phyloP scores from a whole-genome alignment of 371 early-diverging fungal genomes.

The Vittaforma corneae region DNA sequence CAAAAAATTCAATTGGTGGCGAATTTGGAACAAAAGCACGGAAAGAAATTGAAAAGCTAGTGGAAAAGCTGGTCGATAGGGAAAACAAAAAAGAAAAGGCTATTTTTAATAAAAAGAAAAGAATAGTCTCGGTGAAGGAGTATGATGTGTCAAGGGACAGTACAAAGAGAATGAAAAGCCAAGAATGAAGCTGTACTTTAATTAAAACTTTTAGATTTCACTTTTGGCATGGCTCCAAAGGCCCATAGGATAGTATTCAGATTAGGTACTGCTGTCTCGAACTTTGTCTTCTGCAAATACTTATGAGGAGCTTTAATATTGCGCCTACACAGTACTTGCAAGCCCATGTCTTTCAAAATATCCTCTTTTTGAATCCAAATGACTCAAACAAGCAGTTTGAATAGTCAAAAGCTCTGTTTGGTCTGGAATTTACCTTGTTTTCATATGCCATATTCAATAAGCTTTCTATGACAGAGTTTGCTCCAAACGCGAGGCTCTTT shows the following conservation, averaged over 20 bases:
- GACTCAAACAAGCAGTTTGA: slow-evolving; percentile 32
- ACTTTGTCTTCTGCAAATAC: too few species aligned
- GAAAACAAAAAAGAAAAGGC: slow-evolving; percentile 11
- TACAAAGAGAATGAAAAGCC: not conserved
- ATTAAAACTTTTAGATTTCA: too few species aligned
- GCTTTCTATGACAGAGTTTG: slow-evolving; percentile 19
- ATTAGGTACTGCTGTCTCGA: too few species aligned
- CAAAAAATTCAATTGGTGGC: slow-evolving; percentile 6
- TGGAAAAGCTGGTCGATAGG: slow-evolving; percentile 25
- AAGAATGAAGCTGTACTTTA: too few species aligned
- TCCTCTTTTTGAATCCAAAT: slow-evolving; percentile 9
- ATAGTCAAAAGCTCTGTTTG: slow-evolving; percentile 38
- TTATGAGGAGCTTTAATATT: too few species aligned
- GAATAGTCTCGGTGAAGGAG: slow-evolving; percentile 12
- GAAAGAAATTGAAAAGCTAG: slow-evolving; percentile 21
- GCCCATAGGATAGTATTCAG: too few species aligned
- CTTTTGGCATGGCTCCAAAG: too few species aligned
- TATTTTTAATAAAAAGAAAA: slow-evolving; percentile 16
- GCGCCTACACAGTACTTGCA: too few species aligned
- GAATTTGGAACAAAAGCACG: slow-evolving; percentile 14
- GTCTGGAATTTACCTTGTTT: slow-evolving; percentile 9
- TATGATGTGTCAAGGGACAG: slow-evolving; percentile 18
- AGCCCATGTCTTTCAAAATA: too few species aligned
- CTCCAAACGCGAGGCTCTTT: slow-evolving; percentile 12
- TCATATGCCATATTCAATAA: slow-evolving; percentile 34